Conservation (phyloP, 345 rosid genomes). For the Cochlearia excelsa region DNA sequence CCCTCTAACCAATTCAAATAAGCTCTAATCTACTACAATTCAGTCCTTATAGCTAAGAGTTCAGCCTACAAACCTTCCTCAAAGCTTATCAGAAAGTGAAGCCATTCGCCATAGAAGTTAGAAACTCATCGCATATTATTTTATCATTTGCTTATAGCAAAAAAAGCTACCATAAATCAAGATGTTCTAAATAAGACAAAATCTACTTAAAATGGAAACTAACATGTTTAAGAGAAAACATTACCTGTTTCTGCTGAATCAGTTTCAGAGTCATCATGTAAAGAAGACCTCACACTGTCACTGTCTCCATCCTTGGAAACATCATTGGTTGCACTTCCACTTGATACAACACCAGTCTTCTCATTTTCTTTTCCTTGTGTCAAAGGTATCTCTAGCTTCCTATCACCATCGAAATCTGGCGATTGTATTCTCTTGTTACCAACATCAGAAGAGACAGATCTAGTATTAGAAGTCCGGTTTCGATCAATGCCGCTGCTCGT, state of each 20-base stretch:
- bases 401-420: constrained; percentile 6
- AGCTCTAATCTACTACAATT: constrained; percentile 1
- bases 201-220: constrained; percentile 4
- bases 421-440: neutral
- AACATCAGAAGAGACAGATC: neutral
- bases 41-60: constrained; percentile 1
- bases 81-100: neutral
- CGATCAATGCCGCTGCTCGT: constrained; percentile 7
- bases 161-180: constrained; percentile 14
- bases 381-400: constrained; percentile 17
- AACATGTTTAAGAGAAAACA: constrained; percentile 10
- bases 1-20: neutral
- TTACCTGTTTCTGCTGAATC: constrained; percentile 52
- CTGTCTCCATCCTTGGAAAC: constrained; percentile 27
- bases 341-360: constrained; percentile 31
- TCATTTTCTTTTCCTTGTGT: constrained; percentile 26
- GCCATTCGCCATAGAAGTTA: neutral
- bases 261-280: constrained; percentile 24
- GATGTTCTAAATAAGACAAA: constrained; percentile 7
- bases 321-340: constrained; percentile 30
- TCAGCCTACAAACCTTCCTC: neutral
- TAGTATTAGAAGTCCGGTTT: constrained; percentile 11
- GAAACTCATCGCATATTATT: neutral
- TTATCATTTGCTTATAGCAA: neutral
- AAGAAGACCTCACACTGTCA: constrained; percentile 18